Conservation (phyloP, 2,329 filamentous ascomycete species). For the Bipolaris victoriae region DNA sequence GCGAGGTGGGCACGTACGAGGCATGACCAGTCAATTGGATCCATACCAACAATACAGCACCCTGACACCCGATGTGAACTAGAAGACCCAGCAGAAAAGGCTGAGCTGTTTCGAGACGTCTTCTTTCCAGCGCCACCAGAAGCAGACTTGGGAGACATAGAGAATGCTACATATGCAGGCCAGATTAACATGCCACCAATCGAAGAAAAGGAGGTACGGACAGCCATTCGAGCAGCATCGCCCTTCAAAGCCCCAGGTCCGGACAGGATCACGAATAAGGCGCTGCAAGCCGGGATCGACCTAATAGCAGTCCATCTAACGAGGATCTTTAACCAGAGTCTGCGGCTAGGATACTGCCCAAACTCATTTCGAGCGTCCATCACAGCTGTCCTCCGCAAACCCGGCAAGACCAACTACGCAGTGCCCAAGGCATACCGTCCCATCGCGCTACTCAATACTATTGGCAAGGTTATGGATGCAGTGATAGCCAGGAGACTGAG, state of each 20-base stretch:
- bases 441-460: slow-evolving; percentile 37
- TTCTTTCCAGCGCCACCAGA: slow-evolving; percentile 26
- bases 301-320: slow-evolving; percentile 7
- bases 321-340: slow-evolving; percentile 26
- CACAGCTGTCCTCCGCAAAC: slow-evolving; percentile 37
- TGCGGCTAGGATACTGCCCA: slow-evolving; percentile 24
- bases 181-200: slow-evolving; percentile 26
- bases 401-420: slow-evolving; percentile 34
- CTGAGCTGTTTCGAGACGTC: slow-evolving; percentile 18
- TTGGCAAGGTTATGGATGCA: slow-evolving; percentile 38
- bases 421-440: slow-evolving; percentile 34
- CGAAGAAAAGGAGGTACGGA: slow-evolving; percentile 25
- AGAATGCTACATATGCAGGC: slow-evolving; percentile 18
- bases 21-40: slow-evolving; percentile 7
- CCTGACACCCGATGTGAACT: slow-evolving; percentile 12
- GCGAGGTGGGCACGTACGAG: slow-evolving; percentile 35
- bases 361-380: slow-evolving; percentile 15
- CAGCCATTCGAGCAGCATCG: slow-evolving; percentile 22
- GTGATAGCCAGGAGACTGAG: slow-evolving; percentile 26
- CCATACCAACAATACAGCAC: slow-evolving; percentile 18
- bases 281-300: slow-evolving; percentile 10
- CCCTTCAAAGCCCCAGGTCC: slow-evolving; percentile 30
- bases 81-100: slow-evolving; percentile 17
- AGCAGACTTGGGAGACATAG: slow-evolving; percentile 24
- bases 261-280: slow-evolving; percentile 28